Conservation (phyloP, 768 basidiomycete species). For the Asterophora lycoperdoides region DNA sequence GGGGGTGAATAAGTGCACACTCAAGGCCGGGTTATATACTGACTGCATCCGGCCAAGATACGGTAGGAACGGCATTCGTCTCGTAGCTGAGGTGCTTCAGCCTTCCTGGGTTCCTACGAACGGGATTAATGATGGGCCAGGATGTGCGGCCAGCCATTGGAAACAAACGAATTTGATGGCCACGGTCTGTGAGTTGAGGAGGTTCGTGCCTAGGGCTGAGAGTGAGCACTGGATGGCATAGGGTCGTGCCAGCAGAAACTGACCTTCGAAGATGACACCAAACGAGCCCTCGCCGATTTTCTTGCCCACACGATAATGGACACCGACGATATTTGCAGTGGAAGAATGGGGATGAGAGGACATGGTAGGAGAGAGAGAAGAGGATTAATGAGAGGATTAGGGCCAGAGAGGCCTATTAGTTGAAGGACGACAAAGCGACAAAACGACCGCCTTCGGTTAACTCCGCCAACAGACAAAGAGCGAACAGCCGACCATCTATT, state of each 20-base stretch:
- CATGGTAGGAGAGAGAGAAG: conserved; percentile 36
- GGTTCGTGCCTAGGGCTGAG: conserved; percentile 73
- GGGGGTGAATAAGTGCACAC: conserved; percentile 17
- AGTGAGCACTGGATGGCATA: conserved; percentile 4
- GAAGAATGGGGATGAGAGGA: conserved; percentile 56
- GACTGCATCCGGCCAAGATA: conserved; percentile 85
- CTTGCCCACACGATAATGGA: conserved; percentile 97
- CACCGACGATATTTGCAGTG: conserved; percentile 79
- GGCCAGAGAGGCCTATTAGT: conserved; percentile 28
- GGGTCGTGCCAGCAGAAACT: conserved; percentile 6
- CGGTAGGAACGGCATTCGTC: conserved; percentile 99
- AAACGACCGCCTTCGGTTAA: conserved; percentile 18
- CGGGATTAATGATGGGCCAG: conserved; percentile 12
- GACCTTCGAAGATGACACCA: conserved; percentile 92
- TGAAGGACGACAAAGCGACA: conserved; percentile 19
- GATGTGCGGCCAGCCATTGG: conserved; percentile 9
- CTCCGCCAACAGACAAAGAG: conserved; percentile 15
- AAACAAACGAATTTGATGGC: conserved; percentile 98
- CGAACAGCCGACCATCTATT: too few relatives aligned
- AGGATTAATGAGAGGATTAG: conserved; percentile 25
- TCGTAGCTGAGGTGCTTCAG: conserved; percentile 94
- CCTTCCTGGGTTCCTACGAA: conserved; percentile 78
- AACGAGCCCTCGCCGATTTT: conserved; percentile 99
- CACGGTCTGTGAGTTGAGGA: conserved; percentile 97
- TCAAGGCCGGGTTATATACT: conserved; percentile 32